phyloP scores from a whole-genome alignment of 2,329 filamentous ascomycete genomes.

The Colletotrichum euphorbiae region DNA sequence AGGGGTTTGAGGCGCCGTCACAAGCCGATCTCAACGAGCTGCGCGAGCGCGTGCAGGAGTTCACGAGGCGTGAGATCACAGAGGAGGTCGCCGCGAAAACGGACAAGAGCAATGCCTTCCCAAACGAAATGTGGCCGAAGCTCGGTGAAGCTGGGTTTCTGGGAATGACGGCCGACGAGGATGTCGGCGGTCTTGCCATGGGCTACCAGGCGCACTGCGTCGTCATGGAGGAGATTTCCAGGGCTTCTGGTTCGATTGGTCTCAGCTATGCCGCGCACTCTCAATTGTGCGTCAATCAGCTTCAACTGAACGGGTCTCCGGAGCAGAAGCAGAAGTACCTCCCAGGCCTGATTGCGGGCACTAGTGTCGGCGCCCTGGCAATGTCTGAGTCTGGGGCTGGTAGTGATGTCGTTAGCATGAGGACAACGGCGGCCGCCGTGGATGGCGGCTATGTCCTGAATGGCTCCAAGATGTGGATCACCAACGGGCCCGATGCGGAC shows the following conservation, averaged over 20 bases:
- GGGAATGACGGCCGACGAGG: conserved; percentile 92
- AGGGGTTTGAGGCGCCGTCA: conserved; percentile 75
- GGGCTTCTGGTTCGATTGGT: conserved; percentile 85
- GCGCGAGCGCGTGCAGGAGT: conserved; percentile 87
- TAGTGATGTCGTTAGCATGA: conserved; percentile 96
- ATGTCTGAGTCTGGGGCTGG: conserved; percentile 96
- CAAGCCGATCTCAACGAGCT: conserved; percentile 82
- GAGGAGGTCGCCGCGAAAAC: conserved; percentile 84
- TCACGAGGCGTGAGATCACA: conserved; percentile 87
- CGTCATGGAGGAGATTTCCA: conserved; percentile 93
- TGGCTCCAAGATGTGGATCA: conserved; percentile 99
- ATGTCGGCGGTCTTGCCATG: conserved; percentile 88
- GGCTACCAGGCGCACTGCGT: conserved; percentile 97
- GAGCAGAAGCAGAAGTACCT: conserved; percentile 86
- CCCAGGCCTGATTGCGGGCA: conserved; percentile 83
- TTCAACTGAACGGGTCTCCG: conserved; percentile 85
- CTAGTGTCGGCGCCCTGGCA: conserved; percentile 85
- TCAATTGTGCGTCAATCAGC: conserved; percentile 95
- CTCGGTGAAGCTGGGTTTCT: conserved; percentile 91
- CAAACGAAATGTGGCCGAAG: conserved; percentile 91
- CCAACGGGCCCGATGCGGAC: conserved; percentile 95
- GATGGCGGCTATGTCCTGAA: conserved; percentile 89
- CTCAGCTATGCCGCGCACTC: conserved; percentile 96
- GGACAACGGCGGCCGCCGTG: conserved; percentile 81
- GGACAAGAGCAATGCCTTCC: conserved; percentile 90